phyloP scores from a whole-genome alignment of 495 filamentous ascomycete species.

The Annulohypoxylon bovei region DNA sequence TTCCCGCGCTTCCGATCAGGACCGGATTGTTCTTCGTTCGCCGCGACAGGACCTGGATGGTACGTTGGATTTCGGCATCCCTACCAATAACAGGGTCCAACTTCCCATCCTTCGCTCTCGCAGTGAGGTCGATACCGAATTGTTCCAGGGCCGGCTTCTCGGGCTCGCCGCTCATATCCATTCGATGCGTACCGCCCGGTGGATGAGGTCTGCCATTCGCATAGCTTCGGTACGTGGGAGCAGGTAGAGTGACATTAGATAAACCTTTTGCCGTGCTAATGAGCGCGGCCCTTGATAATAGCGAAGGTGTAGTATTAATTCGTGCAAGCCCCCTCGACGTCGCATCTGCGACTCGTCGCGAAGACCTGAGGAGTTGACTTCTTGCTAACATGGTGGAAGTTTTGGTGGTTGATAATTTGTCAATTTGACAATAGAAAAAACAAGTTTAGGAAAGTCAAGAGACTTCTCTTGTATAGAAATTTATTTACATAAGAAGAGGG shows the following conservation, averaged over 20 bases:
- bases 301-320: slow-evolving; percentile 39
- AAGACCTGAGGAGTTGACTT: slow-evolving; percentile 46
- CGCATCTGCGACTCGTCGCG: slow-evolving; percentile 50
- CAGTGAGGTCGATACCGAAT: slow-evolving; percentile 91
- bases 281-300: slow-evolving; percentile 38
- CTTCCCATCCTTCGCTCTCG: slow-evolving; percentile 84
- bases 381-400: slow-evolving; percentile 52
- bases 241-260: slow-evolving; percentile 42
- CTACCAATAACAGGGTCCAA: slow-evolving; percentile 95
- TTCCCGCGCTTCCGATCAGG: slow-evolving; percentile 89
- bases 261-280: slow-evolving; percentile 21
- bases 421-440: background rate
- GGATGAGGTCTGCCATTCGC: slow-evolving; percentile 83
- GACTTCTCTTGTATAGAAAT: slow-evolving; percentile 24
- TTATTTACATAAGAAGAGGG: slow-evolving; percentile 17
- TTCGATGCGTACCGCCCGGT: slow-evolving; percentile 90
- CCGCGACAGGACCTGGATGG: slow-evolving; percentile 91
- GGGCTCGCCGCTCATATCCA: slow-evolving; percentile 82
- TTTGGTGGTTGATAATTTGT: background rate
- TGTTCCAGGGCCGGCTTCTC: slow-evolving; percentile 89
- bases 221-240: slow-evolving; percentile 64
- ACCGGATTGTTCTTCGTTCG: slow-evolving; percentile 98
- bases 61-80: slow-evolving; percentile 89
- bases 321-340: slow-evolving; percentile 44
- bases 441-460: slow-evolving; percentile 17